Evolutionary conservation across 1,284 basidiomycete genomes (phyloP), one percentile per base, ranked within the genome.

Genomic region (Puccinia polysora): DNA sequence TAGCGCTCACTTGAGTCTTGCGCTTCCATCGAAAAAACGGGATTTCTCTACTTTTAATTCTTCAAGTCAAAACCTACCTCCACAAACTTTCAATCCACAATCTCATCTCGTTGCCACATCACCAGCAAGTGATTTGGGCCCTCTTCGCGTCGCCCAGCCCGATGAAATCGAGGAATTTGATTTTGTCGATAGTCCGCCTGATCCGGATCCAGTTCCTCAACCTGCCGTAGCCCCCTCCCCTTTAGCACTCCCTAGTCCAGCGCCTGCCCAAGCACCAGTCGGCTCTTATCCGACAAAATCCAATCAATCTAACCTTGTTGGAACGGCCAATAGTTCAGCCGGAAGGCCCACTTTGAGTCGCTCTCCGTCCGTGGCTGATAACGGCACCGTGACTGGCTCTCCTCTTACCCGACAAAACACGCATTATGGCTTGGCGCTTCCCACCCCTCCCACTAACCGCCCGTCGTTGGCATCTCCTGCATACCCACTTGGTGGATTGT

Each of bases 131-230:
- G 53, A 69, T 45, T 43, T 43, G 6, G 58, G 45, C 28, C 68
- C 68, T 34, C 45, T 60, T 18, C 56, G 58, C n/a, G 68, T 70
- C 20, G 68, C 49, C 1, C 68, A 69, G 28, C 53, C 68, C n/a
- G 68, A 70, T 14, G 68, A 70, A 56, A 45, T 70, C 3, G 68
- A 70, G 47, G 68, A 70, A 25, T 70, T 70, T 62, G 68, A 70
- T 43, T 70, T 70, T 62, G 56, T 49, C 10, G 68, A 62, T 43
- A 70, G 68, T 60, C 49, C 68, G 45, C 56, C 68, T 15, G 68
- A 70, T 50, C 68, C 56, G n/a, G 58, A 45, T 52, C 68, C 68
- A 25, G 28, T 32, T 23, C 56, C 23, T 52, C 68, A 60, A 38
- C 45, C 68, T 49, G 36, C 32, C 34, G 32, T 23, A 32, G 55